Percentiles rank a stretch among this genome's conserved stretches.
phyloP scores from a whole-genome alignment of 495 filamentous ascomycete species.

The Aspergillus sparsus region DNA sequence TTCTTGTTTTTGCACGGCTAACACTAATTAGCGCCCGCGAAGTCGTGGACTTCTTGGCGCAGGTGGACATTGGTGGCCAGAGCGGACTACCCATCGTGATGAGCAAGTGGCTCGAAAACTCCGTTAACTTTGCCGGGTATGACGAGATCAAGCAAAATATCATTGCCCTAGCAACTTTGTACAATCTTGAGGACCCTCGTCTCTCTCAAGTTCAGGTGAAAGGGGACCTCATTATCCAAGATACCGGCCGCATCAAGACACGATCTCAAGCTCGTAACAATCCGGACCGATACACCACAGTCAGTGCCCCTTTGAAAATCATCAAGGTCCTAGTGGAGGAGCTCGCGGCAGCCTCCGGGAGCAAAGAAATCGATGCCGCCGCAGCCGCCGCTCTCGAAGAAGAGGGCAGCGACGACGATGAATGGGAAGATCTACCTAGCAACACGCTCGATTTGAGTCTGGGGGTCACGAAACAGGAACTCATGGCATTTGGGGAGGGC shows the following conservation, averaged over 20 bases:
- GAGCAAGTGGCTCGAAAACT: conserved; percentile 95
- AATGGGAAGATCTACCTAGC: conserved; percentile 86
- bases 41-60: conserved; percentile 85
- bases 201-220: conserved; percentile 78
- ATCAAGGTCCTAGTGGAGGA: conserved; percentile 94
- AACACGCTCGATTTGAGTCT: conserved; percentile 70
- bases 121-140: conserved; percentile 92
- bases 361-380: conserved; percentile 54
- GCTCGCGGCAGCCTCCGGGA: conserved; percentile 63
- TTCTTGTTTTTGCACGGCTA: conserved; percentile 90
- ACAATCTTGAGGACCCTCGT: conserved; percentile 81
- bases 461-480: conserved; percentile 65
- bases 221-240: conserved; percentile 83
- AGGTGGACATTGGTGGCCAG: conserved; percentile 68
- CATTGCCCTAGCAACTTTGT: conserved; percentile 87
- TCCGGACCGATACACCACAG: conserved; percentile 86
- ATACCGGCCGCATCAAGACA: conserved; percentile 86
- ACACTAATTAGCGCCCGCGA: conserved; percentile 82
- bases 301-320: conserved; percentile 88
- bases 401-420: conserved; percentile 65
- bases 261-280: conserved; percentile 81
- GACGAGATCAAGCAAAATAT: conserved; percentile 96
- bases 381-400: conserved; percentile 56
- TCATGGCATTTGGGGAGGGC: conserved; percentile 75
- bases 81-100: conserved; percentile 86